phyloP scores from a whole-genome alignment of 2,329 filamentous ascomycete species.

The Penicillium sp. region DNA sequence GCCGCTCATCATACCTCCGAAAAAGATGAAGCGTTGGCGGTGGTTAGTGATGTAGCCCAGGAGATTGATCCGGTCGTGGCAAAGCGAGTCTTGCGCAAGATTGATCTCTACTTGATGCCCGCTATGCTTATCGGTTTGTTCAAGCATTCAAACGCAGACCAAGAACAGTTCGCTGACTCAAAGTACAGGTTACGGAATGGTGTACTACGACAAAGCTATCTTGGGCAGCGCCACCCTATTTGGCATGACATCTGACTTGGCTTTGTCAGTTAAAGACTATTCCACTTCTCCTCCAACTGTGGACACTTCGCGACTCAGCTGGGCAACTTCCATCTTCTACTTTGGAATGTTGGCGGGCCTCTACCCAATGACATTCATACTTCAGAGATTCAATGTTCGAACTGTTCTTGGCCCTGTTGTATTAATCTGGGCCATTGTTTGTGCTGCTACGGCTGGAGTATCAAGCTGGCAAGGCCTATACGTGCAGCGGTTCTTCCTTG shows the following conservation, averaged over 20 bases:
- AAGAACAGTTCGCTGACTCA: background rate
- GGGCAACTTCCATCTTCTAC: conserved; percentile 79
- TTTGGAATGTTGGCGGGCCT: conserved; percentile 75
- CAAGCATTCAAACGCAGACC: background rate
- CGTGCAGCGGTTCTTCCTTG: conserved; percentile 63
- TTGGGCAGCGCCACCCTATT: conserved; percentile 72
- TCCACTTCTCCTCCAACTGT: conserved; percentile 57
- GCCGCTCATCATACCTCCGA: conserved; percentile 25
- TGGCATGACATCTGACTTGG: conserved; percentile 72
- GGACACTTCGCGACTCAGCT: conserved; percentile 69
- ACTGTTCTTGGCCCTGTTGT: conserved; percentile 60
- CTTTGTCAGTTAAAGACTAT: conserved; percentile 58
- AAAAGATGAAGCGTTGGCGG: conserved; percentile 59
- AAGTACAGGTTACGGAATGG: conserved; percentile 57
- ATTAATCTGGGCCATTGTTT: conserved; percentile 66
- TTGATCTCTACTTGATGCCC: conserved; percentile 68
- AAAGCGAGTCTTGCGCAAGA: conserved; percentile 63
- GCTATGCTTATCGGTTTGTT: conserved; percentile 61
- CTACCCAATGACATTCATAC: conserved; percentile 71
- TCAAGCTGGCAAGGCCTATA: conserved; percentile 65
- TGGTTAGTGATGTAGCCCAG: conserved; percentile 57
- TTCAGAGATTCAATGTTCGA: conserved; percentile 69
- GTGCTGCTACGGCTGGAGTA: conserved; percentile 69
- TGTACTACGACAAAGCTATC: conserved; percentile 76
- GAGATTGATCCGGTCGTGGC: conserved; percentile 58